phyloP scores from a whole-genome alignment of 176 grass and related monocot genomes.

The Chloris gayana region DNA sequence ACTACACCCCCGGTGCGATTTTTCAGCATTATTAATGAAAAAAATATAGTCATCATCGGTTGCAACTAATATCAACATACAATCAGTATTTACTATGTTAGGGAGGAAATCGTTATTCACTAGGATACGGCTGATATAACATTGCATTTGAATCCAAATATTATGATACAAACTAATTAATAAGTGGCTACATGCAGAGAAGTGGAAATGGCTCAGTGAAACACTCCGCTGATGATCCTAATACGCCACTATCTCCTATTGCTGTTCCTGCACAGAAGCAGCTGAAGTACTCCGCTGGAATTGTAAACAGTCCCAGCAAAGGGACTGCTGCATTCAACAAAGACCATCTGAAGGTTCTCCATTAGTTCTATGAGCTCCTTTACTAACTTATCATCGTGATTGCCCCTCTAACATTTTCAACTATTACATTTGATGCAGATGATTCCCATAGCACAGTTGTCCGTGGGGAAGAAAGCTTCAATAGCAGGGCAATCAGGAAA shows the following conservation, averaged over 20 bases:
- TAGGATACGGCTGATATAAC: not conserved
- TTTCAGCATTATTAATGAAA: constrained; percentile 21
- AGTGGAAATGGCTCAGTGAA: constrained; percentile 70
- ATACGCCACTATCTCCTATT: constrained; percentile 72
- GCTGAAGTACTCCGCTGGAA: constrained; percentile 93
- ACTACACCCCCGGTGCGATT: constrained; percentile 64
- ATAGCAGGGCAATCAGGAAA: constrained; percentile 83
- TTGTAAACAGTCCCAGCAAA: constrained; percentile 85
- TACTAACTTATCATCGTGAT: not conserved
- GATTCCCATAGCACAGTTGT: constrained; percentile 78
- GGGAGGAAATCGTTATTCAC: not conserved
- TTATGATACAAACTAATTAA: constrained; percentile 11
- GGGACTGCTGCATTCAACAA: constrained; percentile 58
- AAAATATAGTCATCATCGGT: not conserved
- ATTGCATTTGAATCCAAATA: not conserved
- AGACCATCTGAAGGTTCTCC: constrained; percentile 75
- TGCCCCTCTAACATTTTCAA: not conserved
- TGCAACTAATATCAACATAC: not conserved
- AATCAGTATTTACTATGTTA: not conserved
- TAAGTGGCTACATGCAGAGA: constrained; percentile 47
- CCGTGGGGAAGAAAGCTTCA: constrained; percentile 66
- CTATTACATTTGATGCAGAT: constrained; percentile 58
- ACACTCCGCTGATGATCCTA: constrained; percentile 70
- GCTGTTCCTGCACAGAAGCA: constrained; percentile 95
- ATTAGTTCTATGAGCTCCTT: not conserved